Evolutionary conservation across 306 rosid species (phyloP).

Genomic region (Trichosanthes truncata): DNA sequence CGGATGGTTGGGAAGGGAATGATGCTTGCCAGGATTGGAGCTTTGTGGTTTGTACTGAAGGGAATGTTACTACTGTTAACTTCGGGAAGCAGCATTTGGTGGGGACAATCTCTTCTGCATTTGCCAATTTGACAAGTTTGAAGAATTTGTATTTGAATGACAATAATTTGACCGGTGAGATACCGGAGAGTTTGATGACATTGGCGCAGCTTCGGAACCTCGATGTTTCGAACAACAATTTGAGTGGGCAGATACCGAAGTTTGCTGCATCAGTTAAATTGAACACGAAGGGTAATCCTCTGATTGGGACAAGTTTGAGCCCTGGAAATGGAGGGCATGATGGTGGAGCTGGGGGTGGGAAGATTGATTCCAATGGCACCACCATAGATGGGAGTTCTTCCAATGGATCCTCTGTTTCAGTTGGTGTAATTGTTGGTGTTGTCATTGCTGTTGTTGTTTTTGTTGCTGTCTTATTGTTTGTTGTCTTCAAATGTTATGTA

Average conservation of each 20-base stretch:
- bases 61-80: constrained; percentile 31
- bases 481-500: constrained; percentile 44
- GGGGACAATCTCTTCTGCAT: constrained; percentile 62
- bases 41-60: constrained; percentile 26
- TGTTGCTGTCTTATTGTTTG: constrained; percentile 44
- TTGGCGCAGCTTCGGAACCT: constrained; percentile 40
- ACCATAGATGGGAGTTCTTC: constrained; percentile 21
- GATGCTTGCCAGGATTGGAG: constrained; percentile 38
- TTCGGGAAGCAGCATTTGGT: constrained; percentile 24
- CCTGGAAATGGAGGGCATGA: constrained; percentile 24
- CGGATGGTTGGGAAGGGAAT: constrained; percentile 36
- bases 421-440: constrained; percentile 59
- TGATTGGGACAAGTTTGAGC: constrained; percentile 38
- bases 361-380: constrained; percentile 20
- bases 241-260: constrained; percentile 44
- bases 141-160: constrained; percentile 27
- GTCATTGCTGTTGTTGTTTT: constrained; percentile 42
- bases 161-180: constrained; percentile 45
- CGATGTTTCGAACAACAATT: constrained; percentile 54
- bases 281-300: constrained; percentile 29
- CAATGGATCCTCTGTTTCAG: constrained; percentile 15
- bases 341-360: constrained; percentile 17
- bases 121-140: constrained; percentile 45
- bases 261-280: constrained; percentile 39
- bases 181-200: constrained; percentile 32